Evolutionary conservation across 495 filamentous ascomycete species (phyloP).

Genomic region (Lophiostoma macrostomum): DNA sequence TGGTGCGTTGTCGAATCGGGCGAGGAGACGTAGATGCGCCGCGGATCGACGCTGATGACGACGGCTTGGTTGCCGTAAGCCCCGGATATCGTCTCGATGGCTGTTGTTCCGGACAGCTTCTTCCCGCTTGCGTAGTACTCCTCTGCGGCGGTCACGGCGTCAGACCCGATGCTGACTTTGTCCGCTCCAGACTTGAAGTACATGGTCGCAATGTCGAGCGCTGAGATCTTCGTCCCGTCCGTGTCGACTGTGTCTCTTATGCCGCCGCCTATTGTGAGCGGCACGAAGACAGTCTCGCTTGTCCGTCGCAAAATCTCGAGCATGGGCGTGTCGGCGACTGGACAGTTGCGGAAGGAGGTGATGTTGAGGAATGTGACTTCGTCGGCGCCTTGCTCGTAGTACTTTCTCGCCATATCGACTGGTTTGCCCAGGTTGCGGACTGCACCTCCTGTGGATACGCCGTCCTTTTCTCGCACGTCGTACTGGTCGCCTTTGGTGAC

Average conservation of each 20-base stretch:
- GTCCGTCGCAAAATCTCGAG: conserved; percentile 84
- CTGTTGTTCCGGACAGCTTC: conserved; percentile 71
- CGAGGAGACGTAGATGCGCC: conserved; percentile 77
- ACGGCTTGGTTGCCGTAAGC: conserved; percentile 97
- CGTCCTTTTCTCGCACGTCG: conserved; percentile 91
- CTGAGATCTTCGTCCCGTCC: conserved; percentile 81
- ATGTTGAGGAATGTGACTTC: conserved; percentile 98
- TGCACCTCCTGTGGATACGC: conserved; percentile 55
- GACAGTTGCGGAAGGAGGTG: conserved; percentile 93
- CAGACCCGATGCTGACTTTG: conserved; percentile 95
- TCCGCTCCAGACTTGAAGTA: conserved; percentile 99
- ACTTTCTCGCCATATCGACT: conserved; percentile 87
- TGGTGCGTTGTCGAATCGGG: conserved; percentile 72
- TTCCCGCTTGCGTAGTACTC: conserved; percentile 72
- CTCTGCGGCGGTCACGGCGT: conserved; percentile 88
- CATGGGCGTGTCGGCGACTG: conserved; percentile 89
- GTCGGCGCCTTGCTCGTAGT: conserved; percentile 95
- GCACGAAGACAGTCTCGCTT: conserved; percentile 94
- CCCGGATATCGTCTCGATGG: conserved; percentile 88
- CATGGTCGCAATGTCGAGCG: conserved; percentile 88
- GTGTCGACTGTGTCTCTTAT: conserved; percentile 87
- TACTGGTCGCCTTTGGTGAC: conserved; percentile 99
- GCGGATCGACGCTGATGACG: conserved; percentile 92
- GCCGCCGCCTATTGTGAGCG: conserved; percentile 90
- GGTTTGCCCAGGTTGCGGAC: conserved; percentile 96